Conservation (phyloP, 1,139 yeast species). For the Candida sojae region DNA sequence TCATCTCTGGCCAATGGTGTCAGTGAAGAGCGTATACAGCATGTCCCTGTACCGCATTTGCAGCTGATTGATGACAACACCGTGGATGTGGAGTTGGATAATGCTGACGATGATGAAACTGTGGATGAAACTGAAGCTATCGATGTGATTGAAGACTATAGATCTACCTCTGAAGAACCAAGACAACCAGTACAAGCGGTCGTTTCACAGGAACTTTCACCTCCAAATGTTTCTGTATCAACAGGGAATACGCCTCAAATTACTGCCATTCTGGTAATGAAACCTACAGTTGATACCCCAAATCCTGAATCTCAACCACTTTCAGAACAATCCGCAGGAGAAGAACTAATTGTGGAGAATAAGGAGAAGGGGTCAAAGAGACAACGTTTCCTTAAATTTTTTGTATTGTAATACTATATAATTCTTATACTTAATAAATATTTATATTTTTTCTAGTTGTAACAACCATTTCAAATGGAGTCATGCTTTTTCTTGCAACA, state of each 20-base stretch:
- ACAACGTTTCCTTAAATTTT: neutral
- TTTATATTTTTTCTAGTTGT: no score
- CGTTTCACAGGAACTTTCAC: neutral
- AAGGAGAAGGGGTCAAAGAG: neutral
- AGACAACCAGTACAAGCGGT: neutral
- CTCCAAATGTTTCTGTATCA: neutral
- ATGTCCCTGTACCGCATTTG: slow-evolving; percentile 1
- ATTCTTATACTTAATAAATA: no score
- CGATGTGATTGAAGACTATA: neutral
- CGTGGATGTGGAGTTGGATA: neutral
- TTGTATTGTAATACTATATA: slow-evolving; percentile 1
- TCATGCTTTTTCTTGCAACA: neutral
- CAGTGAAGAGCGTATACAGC: neutral
- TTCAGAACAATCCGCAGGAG: neutral
- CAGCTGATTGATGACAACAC: neutral
- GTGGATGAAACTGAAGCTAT: neutral
- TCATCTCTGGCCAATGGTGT: neutral
- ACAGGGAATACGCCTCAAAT: neutral
- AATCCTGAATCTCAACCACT: neutral
- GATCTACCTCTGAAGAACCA: neutral
- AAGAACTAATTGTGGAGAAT: neutral
- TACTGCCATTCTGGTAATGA: neutral
- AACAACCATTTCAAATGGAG: neutral
- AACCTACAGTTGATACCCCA: neutral
- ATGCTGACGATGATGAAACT: neutral